Base-by-base conservation (phyloP, 2,329 filamentous ascomycete species). In the Fusarium goolgardi region DNA sequence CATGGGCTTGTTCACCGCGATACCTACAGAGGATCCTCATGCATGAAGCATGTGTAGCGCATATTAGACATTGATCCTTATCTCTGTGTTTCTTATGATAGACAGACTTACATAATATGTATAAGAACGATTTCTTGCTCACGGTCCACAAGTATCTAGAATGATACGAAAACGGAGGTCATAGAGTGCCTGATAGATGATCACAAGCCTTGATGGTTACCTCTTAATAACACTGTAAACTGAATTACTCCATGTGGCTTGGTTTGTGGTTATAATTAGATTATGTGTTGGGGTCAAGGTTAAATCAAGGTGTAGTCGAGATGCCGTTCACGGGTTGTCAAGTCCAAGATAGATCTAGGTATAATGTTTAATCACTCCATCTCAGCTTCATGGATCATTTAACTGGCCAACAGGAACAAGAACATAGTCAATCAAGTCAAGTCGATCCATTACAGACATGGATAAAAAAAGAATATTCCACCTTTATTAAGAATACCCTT, bases 401-500 rank as follows among this genome's bases (percentile, higher is more conserved):
- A 18, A 13, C 13, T 37, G 18, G 15, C 3, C 21, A 47, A 15
- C 15, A 27, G 16, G 6, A 46, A 32, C 20, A 52, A 13, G 13
- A 32, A n/a, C 6, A 27, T 21, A 34, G 16, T 25, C 10, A 52
- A 3, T 16, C 16, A 34, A 29, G 11, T 13, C 10, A 29, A 29
- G 27, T 32, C 12, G 43, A 10, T 21, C 15, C n/a, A 16, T 32
- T 15, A 25, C 12, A 10, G 45, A 41, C 15, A 10, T 50, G 37
- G 46, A 40, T 32, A 55, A 71, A 62, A 66, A 69, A 65, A 66
- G 67, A 68, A 65, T 73, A 74, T 73, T 67, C 71, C 70, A 47
- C 68, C 70, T 74, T 69, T 74, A 73, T 73, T 73, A 73, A 74
- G 68, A 73, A 73, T 71, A 70, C 69, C 63, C 49, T 71, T 65